Evolutionary conservation across 257 asterid species (phyloP), one percentile per base, ranked within the genome.

Genomic region (Eustoma russellianum): DNA sequence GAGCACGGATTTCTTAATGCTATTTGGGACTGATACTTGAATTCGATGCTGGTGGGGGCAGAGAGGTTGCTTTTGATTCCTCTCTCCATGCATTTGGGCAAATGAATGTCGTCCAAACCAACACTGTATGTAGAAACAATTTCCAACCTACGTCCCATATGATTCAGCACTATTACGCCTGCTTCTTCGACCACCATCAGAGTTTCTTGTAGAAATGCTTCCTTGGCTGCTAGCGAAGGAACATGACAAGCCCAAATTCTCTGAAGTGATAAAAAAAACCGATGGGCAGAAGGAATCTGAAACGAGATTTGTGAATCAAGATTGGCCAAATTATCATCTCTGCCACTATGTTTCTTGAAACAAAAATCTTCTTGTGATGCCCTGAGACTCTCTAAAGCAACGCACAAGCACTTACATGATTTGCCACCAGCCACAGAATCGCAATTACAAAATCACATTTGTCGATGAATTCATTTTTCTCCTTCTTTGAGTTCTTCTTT

Each of bases 361-460:
- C n/a, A n/a, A 64, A 89, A 85, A 50, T 79, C 95, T 51, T 82
- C 94, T 48, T 88, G 95, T 34, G 94, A 81, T 60, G 96, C 93
- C 66, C 95, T 75, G 12, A 88, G 52, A 53, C 69, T 80, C 81
- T 83, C 86, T 18, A 79, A 85, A 41, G 97, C 99, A 69, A 79
- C 65, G 56, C 96, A 83, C 62, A 82, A 33, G 60, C 98, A 92
- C 90, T 75, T 92, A 9, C 17, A 10, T 2, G 74, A 59, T 48
- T 74, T 74, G 41, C 74, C 80, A 51, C 56, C 65, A 30, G 33
- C 71, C 62, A 41, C 41, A 44, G 66, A 73, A 59, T 52, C 58
- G 59, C 95, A 82, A 77, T 80, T 85, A 55, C 94, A 81, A 30
- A n/a, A n/a, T n/a, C n/a, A n/a, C n/a, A n/a, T n/a, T n/a, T n/a